These are phyloP conservation scores for Acanthamoeba lenticulata DNA, from an alignment of 208 protist genomes.

Conservation along the genomic window DNA sequence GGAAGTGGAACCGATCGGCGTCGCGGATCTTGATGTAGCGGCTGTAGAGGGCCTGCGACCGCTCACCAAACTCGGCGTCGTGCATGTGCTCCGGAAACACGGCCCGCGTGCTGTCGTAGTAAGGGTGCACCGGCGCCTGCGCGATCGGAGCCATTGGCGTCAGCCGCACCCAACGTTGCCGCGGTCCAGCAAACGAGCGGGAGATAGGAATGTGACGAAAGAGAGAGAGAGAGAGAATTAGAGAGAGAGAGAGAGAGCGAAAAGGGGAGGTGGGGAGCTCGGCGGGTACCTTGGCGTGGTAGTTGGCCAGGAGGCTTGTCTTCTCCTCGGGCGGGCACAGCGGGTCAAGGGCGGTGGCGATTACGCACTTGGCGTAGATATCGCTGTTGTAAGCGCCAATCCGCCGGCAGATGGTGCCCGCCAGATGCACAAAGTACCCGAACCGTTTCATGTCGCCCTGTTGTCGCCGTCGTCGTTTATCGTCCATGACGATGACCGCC, in stretches of 20 bases:
- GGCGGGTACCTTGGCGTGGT: neutral
- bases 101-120: conserved; percentile 26
- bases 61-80: neutral
- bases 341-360: neutral
- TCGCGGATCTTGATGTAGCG: conserved; percentile 22
- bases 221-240: neutral
- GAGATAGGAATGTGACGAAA: no score
- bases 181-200: no score
- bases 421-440: conserved; percentile 4
- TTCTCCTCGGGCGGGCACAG: neutral
- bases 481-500: no score
- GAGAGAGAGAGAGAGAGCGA: no score
- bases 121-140: neutral
- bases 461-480: no score
- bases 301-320: neutral
- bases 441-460: conserved; percentile 37
- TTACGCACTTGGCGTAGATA: conserved; percentile 35
- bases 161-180: neutral
- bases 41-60: neutral
- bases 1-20: neutral
- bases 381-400: conserved; percentile 54
- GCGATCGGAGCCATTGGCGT: neutral
- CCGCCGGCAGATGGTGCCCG: neutral
- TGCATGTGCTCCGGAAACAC: neutral
- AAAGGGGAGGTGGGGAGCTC: no score